phyloP scores from a whole-genome alignment of 768 basidiomycete species.

The Suillus variegatus region DNA sequence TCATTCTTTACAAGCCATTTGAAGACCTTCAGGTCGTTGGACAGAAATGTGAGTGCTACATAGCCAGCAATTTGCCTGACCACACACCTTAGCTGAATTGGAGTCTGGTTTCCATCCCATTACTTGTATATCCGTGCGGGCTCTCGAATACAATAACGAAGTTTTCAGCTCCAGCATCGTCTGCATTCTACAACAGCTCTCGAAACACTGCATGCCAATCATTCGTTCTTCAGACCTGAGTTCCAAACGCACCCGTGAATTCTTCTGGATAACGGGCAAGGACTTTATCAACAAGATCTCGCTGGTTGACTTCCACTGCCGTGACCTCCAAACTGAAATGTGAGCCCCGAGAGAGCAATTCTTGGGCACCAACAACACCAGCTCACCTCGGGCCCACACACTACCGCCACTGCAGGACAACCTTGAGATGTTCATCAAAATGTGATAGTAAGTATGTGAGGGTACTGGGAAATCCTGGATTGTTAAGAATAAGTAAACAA shows the following conservation, averaged over 20 bases:
- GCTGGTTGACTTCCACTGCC: constrained; percentile 14
- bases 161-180: constrained; percentile 42
- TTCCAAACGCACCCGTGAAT: constrained; percentile 11
- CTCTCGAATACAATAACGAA: constrained; percentile 39
- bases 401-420: not conserved
- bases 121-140: too few species aligned
- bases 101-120: too few species aligned
- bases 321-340: not conserved
- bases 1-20: too few species aligned
- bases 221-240: not conserved
- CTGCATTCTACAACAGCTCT: constrained; percentile 59
- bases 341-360: not conserved
- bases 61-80: too few species aligned
- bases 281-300: constrained; percentile 17
- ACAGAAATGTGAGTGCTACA: too few species aligned
- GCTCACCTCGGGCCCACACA: not conserved
- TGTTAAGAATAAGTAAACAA: too few species aligned
- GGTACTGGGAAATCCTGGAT: too few species aligned
- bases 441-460: not conserved
- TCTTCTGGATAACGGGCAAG: constrained; percentile 19
- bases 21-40: too few species aligned
- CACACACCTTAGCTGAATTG: too few species aligned
- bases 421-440: not conserved
- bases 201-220: constrained; percentile 38
- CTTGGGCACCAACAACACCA: not conserved